Evolutionary conservation across 2,329 filamentous ascomycete genomes (phyloP), one percentile per base, ranked within the genome.

Genomic region (Xylaria sp.): DNA sequence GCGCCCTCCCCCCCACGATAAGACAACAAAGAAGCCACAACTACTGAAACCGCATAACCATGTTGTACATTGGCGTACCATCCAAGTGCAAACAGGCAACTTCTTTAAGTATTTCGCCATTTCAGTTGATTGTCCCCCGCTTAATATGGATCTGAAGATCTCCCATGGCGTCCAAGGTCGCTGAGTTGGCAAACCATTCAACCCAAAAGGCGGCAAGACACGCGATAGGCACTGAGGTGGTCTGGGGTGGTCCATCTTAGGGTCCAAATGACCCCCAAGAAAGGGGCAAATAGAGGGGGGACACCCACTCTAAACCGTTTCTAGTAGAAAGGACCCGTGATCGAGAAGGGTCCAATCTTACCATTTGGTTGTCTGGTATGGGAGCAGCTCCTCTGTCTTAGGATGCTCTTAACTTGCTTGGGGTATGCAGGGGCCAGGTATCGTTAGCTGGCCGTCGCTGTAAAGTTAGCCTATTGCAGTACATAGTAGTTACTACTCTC

Each of bases 321-420:
- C 52, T 50, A 69, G 58, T 52, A 37, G 51, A 48, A 13, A 56
- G 44, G 44, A 41, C 37, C 51, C 44, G 55, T 58, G 37, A 44
- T 46, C 55, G 15, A 20, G 37, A 58, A 44, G 25, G 39, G 5
- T 18, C 37, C 23, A 28, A 28, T 46, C 20, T 44, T 58, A 46
- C 20, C 6, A 5, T 57, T 18, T 25, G 13, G 8, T 56, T 56
- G n/a, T 37, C 25, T 54, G 32, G 23, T 28, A 3, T 28, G 12
- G 25, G 50, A 15, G 25, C 25, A 28, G 32, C 51, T 34, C 12
- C 25, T n/a, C 25, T 32, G 8, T 2, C 6, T 54, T 15, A 10
- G 10, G 7, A 51, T 25, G 13, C 9, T 13, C n/a, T 51, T 51
- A 25, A 28, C 12, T 10, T 8, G 6, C 20, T 28, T 48, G 46